Percentiles rank a stretch among this genome's conserved stretches.
phyloP scores from a whole-genome alignment of 495 filamentous ascomycete species.

The Xylaria intraflava region DNA sequence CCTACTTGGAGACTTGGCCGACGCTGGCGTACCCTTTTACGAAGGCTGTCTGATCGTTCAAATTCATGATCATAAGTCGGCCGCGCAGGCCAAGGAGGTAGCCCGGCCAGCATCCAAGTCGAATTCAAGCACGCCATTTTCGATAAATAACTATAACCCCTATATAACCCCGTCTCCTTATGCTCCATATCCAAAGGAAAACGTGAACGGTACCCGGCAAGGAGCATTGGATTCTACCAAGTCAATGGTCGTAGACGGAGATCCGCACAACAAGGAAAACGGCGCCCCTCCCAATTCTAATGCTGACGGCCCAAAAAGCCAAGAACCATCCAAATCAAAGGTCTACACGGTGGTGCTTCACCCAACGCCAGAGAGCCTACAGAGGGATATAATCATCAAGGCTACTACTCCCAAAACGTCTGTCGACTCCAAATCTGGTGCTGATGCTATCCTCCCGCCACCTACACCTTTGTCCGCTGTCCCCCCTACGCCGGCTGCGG shows the following conservation, averaged over 20 bases:
- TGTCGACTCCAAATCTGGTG: conserved; percentile 38
- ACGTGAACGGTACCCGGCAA: conserved; percentile 24
- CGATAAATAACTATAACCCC: conserved; percentile 83
- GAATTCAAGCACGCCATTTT: conserved; percentile 60
- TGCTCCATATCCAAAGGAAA: conserved; percentile 69
- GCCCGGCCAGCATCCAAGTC: conserved; percentile 50
- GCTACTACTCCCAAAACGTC: conserved; percentile 57
- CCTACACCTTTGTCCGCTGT: conserved; percentile 59
- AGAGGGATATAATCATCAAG: conserved; percentile 68
- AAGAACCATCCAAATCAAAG: conserved; percentile 48
- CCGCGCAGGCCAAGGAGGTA: conserved; percentile 51
- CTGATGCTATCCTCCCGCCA: conserved; percentile 51
- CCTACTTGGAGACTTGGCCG: conserved; percentile 52
- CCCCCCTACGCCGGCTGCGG: conserved; percentile 52
- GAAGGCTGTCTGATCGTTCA: conserved; percentile 94
- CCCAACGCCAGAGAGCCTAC: conserved; percentile 67
- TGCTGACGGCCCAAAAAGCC: conserved; percentile 44
- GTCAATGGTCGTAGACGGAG: conserved; percentile 16
- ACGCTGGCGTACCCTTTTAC: conserved; percentile 72
- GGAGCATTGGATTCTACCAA: conserved; percentile 32
- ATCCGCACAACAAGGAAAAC: conserved; percentile 39
- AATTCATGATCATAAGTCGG: conserved; percentile 74
- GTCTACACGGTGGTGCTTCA: conserved; percentile 77
- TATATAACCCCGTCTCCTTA: conserved; percentile 83
- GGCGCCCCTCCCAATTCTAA: conserved; percentile 44